Evolutionary conservation across 257 asterid species (phyloP), one percentile per base, ranked within the genome.

Genomic region (Scutellaria galericulata): DNA sequence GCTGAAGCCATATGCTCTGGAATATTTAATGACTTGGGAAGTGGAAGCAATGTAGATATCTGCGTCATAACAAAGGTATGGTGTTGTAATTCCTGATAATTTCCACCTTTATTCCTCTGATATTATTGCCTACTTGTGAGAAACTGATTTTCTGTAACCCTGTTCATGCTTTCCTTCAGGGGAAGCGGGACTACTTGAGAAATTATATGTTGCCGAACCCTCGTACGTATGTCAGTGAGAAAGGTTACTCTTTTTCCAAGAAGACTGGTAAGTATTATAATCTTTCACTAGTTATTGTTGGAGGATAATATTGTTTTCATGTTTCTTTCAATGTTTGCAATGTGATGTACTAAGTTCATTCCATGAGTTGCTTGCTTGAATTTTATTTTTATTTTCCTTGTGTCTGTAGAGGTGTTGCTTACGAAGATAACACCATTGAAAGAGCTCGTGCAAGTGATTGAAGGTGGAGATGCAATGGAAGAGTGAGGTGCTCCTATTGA

Each of bases 1-100:
- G 88, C 93, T 65, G 96, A 93, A 75, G 98, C 98, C 71, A 91
- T 94, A 50, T 80, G 87, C 87, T 88, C 98, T 61, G 98, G 98
- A 31, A 84, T 91, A 72, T 94, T 94, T 77, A 94, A 94, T 44
- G 98, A 91, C 79, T 82, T 94, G 82, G 97, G 98, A 79, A 94
- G 98, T 88, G 98, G 97, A 75, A 94, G 98, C 84, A 94, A 94
- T 9, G 98, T 94, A 0, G 98, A 91, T 70, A 80, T 91, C 74
- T 94, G 98, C 68, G 95, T 94, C 5, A 80, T 91, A 72, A 89
- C 97, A 55, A 88, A 91, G 97, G 97, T 93, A 53, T 46, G 84
- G 56, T 42, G 22, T 37, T 37, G 55, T 12, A 20, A 66, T 71
- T 44, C 50, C 39, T 75, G 18, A 51, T 68, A 5, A 39, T 58